Evolutionary conservation across 2,329 filamentous ascomycete species (phyloP).

Genomic region (Teratosphaeria nubilosa): DNA sequence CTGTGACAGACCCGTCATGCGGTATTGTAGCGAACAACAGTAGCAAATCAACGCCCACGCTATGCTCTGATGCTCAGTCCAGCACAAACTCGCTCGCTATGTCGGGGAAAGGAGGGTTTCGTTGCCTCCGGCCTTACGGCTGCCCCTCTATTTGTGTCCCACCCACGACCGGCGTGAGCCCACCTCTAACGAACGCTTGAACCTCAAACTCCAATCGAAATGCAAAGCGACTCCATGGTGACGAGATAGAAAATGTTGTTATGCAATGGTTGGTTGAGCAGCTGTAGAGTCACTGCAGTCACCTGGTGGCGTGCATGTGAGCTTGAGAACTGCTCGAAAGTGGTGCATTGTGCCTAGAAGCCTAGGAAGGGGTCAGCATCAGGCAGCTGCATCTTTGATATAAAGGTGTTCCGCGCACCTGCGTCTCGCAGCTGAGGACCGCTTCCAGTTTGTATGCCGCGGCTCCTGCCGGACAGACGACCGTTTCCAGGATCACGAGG

Average conservation of each 20-base stretch:
- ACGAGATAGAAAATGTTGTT: not conserved
- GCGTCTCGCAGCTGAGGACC: slow-evolving; percentile 2
- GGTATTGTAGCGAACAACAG: not conserved
- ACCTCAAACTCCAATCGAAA: not conserved
- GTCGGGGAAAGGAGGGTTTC: not conserved
- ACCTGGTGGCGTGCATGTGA: not conserved
- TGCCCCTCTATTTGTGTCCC: not conserved
- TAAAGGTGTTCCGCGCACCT: not conserved
- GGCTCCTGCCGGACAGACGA: not conserved
- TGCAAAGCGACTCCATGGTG: not conserved
- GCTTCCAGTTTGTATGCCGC: not conserved
- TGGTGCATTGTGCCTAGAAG: not conserved
- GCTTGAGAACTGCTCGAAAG: not conserved
- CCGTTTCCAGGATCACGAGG: not conserved
- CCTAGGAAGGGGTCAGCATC: not conserved
- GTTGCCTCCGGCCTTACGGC: not conserved
- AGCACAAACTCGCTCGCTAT: not conserved
- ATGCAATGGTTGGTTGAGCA: not conserved
- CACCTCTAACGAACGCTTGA: not conserved
- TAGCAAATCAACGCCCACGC: not conserved
- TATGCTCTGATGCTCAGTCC: not conserved
- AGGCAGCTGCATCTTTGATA: not conserved
- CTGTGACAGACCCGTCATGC: not conserved
- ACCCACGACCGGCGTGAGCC: not conserved
- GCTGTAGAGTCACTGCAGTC: not conserved